Evolutionary conservation across 805 yeast species (phyloP).

Genomic region (Kodamaea restingae): DNA sequence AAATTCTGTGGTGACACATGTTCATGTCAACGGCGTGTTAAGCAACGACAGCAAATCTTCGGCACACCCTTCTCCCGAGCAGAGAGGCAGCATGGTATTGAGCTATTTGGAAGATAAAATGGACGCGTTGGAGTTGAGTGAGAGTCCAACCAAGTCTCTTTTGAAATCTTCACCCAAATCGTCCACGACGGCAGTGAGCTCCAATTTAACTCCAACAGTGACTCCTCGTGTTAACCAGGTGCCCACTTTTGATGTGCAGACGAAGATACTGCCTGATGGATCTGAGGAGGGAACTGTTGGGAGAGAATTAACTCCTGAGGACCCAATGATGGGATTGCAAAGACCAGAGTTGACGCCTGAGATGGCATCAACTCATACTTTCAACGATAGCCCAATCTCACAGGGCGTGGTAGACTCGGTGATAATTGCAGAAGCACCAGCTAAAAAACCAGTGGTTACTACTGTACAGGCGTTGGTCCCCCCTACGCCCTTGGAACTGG

Average conservation of each 20-base stretch:
- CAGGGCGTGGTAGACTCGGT: conserved; percentile 7
- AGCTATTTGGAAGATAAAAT: conserved; percentile 43
- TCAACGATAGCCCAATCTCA: conserved; percentile 6
- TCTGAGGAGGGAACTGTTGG: background rate
- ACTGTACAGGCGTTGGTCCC: conserved; percentile 4
- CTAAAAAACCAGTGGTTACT: conserved; percentile 7
- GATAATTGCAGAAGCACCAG: conserved; percentile 8
- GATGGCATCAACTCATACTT: conserved; percentile 2
- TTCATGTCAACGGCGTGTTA: conserved; percentile 43
- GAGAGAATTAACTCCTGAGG: background rate
- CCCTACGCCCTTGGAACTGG: background rate
- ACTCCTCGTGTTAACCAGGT: conserved; percentile 32
- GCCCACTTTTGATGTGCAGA: conserved; percentile 23
- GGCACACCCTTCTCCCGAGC: conserved; percentile 14
- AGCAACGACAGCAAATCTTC: conserved; percentile 17
- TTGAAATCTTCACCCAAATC: conserved; percentile 6
- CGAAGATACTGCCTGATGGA: background rate
- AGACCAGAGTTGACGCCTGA: conserved; percentile 4
- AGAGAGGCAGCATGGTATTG: conserved; percentile 22
- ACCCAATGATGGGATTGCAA: background rate
- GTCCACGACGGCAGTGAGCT: conserved; percentile 6
- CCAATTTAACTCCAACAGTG: no score
- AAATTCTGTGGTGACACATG: conserved; percentile 40
- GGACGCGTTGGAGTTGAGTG: conserved; percentile 35
- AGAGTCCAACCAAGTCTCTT: conserved; percentile 19